Base-by-base conservation (phyloP, 1,284 basidiomycete species). In the Trichosporon coremiiforme region DNA sequence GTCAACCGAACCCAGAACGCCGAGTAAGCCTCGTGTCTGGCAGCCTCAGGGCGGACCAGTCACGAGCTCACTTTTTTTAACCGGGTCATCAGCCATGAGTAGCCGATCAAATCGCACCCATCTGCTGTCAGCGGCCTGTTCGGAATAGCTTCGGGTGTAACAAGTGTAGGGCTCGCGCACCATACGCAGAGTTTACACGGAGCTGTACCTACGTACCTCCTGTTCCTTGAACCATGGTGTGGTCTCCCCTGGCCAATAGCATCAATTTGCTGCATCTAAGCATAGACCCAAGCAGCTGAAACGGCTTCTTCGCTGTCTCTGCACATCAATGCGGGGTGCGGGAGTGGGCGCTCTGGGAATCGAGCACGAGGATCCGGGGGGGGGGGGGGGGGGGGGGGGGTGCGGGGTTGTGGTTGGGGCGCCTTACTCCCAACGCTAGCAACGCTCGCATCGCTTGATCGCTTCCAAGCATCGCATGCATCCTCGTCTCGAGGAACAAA, bases 41-140 rank as follows among this genome's bases (percentile, higher is more conserved):
- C 41, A 6, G 17, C 17, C 41, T 45, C 41, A 25, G 50, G n/a
- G 50, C 20, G 50, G 50, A 22, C 50, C 50, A 53, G 50, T 53
- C 50, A 53, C 50, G 50, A 53, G 50, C 50, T 53, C 50, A 53
- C 7, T 53, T 53, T 53, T 53, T 25, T 53, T 53, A 25, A 53
- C 22, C 50, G 50, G 50, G 22, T 20, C 50, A 20, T 22, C 9
- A 22, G 50, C 50, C 50, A 25, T 53, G 50, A 53, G 50, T 53
- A 53, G 50, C 50, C 50, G 50, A 53, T 53, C 50, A 25, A 53
- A 53, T 53, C 50, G 50, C 50, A 17, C 20, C 20, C 20, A 53
- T 22, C n/a, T 53, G 50, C 20, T 25, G 50, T 10, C 8, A 2
- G 50, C 20, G 22, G 50, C 50, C 22, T 7, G 9, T 53, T 53